Conservation (phyloP, 176 grass and related monocot genomes). For the Bolboschoenus planiculmis region DNA sequence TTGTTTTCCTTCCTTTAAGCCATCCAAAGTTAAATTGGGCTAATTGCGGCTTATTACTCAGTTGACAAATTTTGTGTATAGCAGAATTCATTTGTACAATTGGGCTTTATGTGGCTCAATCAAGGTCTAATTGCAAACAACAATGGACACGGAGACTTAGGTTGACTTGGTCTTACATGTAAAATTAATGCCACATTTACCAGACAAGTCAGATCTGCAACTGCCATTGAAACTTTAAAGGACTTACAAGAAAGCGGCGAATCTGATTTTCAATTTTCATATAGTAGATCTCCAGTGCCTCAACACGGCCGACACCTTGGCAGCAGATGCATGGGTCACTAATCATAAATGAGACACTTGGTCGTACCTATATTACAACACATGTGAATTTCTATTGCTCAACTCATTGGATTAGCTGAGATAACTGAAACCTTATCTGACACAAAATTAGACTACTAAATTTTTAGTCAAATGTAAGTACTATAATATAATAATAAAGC, state of each 20-base stretch:
- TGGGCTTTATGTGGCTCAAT: background rate
- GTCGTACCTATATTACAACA: constrained; percentile 62
- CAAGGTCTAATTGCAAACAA: background rate
- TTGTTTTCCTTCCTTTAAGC: background rate
- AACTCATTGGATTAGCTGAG: background rate
- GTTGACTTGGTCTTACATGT: constrained; percentile 1
- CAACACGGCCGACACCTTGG: constrained; percentile 73
- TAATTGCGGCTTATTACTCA: background rate
- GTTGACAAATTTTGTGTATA: background rate
- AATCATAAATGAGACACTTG: constrained; percentile 96
- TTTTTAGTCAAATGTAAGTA: background rate
- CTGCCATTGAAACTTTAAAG: background rate
- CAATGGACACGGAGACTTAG: background rate
- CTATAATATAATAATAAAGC: background rate
- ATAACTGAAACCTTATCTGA: background rate
- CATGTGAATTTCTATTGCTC: constrained; percentile 16
- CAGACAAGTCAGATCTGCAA: constrained; percentile 14
- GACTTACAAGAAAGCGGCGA: constrained; percentile 68
- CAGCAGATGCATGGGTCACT: constrained; percentile 83
- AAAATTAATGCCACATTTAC: constrained; percentile 1
- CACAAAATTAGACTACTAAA: background rate
- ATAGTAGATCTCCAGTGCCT: constrained; percentile 81
- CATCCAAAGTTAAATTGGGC: background rate
- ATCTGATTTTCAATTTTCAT: constrained; percentile 90
- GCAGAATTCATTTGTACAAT: background rate